These are phyloP conservation scores for Euphorbia celastroides DNA, from an alignment of 441 rosid genomes.

Conservation along the genomic window DNA sequence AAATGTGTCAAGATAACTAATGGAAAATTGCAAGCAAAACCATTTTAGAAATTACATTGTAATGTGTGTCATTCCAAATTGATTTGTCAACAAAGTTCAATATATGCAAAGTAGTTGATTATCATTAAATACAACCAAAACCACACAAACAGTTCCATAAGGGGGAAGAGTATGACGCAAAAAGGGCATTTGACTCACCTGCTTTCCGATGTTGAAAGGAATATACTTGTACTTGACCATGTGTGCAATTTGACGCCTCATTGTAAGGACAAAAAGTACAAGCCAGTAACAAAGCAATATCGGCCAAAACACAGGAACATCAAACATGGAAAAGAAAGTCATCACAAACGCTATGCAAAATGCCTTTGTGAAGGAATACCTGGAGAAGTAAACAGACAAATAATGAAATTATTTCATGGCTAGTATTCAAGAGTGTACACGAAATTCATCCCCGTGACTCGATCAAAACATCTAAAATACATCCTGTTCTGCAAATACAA, in stretches of 20 bases:
- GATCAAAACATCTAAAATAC: neutral
- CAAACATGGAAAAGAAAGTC: slow-evolving; percentile 18
- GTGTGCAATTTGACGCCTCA: slow-evolving; percentile 59
- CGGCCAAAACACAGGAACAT: slow-evolving; percentile 37
- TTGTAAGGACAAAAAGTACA: slow-evolving; percentile 50
- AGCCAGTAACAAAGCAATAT: slow-evolving; percentile 53
- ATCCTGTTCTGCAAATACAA: neutral
- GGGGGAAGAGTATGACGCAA: neutral
- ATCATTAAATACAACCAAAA: neutral
- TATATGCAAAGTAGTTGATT: neutral
- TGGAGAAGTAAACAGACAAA: neutral
- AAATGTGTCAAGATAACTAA: neutral
- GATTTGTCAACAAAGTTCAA: neutral
- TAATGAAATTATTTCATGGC: neutral
- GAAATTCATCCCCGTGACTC: neutral
- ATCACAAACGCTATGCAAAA: slow-evolving; percentile 13
- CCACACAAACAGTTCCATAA: neutral
- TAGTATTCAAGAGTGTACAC: neutral
- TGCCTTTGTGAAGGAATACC: slow-evolving; percentile 21
- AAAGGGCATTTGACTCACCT: neutral
- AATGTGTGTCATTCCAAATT: too few relatives aligned
- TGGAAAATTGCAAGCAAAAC: neutral
- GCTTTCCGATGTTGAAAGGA: slow-evolving; percentile 12
- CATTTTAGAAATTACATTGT: neutral
- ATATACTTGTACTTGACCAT: slow-evolving; percentile 60